phyloP scores from a whole-genome alignment of 352 stramenopile genomes.

The Phytophthora constricta region DNA sequence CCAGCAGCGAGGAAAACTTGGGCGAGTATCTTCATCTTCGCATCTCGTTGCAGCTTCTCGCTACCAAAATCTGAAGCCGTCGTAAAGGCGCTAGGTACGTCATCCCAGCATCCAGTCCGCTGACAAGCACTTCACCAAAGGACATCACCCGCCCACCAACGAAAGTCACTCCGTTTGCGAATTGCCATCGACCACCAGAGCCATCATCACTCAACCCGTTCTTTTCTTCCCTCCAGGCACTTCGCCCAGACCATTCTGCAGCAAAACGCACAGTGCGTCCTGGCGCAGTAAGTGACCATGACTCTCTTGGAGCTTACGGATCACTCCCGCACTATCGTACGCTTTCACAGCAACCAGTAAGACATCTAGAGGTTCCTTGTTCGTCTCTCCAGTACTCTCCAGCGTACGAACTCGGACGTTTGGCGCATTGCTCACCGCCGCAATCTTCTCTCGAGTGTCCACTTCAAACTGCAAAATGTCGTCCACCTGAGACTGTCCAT shows the following conservation, averaged over 20 bases:
- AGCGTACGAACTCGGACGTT: slow-evolving; percentile 51
- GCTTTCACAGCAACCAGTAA: slow-evolving; percentile 75
- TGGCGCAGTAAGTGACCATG: slow-evolving; percentile 43
- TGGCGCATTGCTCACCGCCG: slow-evolving; percentile 13
- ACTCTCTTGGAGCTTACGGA: slow-evolving; percentile 42
- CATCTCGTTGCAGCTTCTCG: neutral
- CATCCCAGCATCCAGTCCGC: slow-evolving; percentile 47
- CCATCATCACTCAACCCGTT: neutral
- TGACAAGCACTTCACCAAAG: slow-evolving; percentile 56
- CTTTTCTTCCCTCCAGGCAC: slow-evolving; percentile 16
- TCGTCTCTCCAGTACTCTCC: neutral
- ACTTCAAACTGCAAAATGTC: slow-evolving; percentile 23
- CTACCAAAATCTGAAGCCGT: neutral
- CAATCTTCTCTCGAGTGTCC: slow-evolving; percentile 6
- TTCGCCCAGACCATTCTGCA: slow-evolving; percentile 74
- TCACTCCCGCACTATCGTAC: slow-evolving; percentile 54
- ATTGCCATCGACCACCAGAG: slow-evolving; percentile 37
- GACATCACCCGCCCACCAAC: slow-evolving; percentile 52
- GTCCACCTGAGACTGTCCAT: slow-evolving; percentile 7
- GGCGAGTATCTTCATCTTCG: slow-evolving; percentile 39
- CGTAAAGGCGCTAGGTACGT: slow-evolving; percentile 62
- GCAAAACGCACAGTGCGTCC: slow-evolving; percentile 62
- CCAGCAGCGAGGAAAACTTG: slow-evolving; percentile 47
- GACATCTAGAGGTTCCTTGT: slow-evolving; percentile 49
- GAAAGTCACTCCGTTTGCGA: slow-evolving; percentile 73